Conservation (phyloP, 2,329 filamentous ascomycete species). For the Sporothrix humicola region DNA sequence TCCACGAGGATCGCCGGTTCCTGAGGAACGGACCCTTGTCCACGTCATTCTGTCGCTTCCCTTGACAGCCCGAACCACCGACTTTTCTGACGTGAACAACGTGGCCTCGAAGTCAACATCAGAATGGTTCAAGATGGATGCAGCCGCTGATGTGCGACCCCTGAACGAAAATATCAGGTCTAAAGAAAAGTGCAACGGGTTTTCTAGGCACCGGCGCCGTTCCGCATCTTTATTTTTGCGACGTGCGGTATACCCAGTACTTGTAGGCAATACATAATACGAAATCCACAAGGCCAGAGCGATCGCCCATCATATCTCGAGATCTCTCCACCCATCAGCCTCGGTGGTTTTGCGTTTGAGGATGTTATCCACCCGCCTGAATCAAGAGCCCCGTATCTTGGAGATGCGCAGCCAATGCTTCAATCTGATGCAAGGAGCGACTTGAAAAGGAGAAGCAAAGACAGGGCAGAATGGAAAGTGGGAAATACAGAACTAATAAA, state of each 20-base stretch:
- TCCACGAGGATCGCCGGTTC: not conserved
- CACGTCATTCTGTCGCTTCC: constrained; percentile 5
- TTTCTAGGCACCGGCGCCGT: not conserved
- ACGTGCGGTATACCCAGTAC: not conserved
- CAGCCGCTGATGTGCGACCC: not conserved
- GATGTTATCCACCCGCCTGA: not conserved
- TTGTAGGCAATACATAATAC: not conserved
- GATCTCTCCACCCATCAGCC: not conserved
- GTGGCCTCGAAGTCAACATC: not conserved
- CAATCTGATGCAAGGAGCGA: not conserved
- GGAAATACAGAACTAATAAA: no score
- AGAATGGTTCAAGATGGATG: not conserved
- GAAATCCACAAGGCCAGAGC: not conserved
- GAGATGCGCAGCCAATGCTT: no score
- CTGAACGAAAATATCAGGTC: not conserved
- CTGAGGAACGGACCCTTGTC: not conserved
- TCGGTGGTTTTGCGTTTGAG: not conserved
- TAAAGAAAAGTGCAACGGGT: not conserved
- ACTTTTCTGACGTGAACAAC: not conserved
- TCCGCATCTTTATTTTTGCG: not conserved
- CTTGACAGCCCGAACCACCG: not conserved
- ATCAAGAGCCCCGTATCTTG: no score
- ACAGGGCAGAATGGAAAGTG: no score
- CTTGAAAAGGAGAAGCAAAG: no score
- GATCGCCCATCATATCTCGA: not conserved